Base-by-base conservation (phyloP, 768 basidiomycete species). In the Mycena polygramma region DNA sequence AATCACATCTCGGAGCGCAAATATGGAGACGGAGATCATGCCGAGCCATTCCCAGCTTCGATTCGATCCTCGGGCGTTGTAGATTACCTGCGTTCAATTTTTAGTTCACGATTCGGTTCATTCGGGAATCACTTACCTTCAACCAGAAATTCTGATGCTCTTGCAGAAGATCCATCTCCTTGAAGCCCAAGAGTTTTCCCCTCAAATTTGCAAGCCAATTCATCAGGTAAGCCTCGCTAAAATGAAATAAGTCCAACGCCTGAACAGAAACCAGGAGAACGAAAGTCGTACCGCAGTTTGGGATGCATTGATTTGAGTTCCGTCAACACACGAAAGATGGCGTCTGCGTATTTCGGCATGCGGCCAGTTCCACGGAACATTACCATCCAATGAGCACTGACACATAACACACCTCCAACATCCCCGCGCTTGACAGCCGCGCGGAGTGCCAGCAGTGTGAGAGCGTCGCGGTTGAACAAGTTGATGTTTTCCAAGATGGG, bases 171-270 rank as follows among this genome's bases (percentile, higher is more conserved):
- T 81, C 79, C 48, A 76, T 63, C 57, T 81, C 77, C 41, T 76
- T 73, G 68, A 76, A 81, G 4, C 52, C 57, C 2, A 73, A 73
- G 0, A 72, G 54, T 14, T 71, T 39, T 15, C 78, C 78, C 43
- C 72, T 74, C n/a, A 74, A 57, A 43, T 78, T 79, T 41, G 80
- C 78, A 10, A 81, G 71, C 79, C 79, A 80, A 60, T 78, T 79
- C 37, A 63, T 69, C 30, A 79, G 35, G 52, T 79, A 74, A 0
- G 76, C 75, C 20, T 77, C 45, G 10, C 60, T 67, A 11, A 24
- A 22, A 22, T 17, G 7, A 20, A 48, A 26, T 24, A 9, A 24
- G 19, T 20, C 13, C 24, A n/a, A n/a, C n/a, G n/a, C n/a, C n/a
- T n/a, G n/a, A n/a, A 26, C 4, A 9, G 7, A 22, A 30, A 3